These are phyloP conservation scores for Physcia stellaris DNA, from an alignment of 495 filamentous ascomycete species.

Conservation along the genomic window DNA sequence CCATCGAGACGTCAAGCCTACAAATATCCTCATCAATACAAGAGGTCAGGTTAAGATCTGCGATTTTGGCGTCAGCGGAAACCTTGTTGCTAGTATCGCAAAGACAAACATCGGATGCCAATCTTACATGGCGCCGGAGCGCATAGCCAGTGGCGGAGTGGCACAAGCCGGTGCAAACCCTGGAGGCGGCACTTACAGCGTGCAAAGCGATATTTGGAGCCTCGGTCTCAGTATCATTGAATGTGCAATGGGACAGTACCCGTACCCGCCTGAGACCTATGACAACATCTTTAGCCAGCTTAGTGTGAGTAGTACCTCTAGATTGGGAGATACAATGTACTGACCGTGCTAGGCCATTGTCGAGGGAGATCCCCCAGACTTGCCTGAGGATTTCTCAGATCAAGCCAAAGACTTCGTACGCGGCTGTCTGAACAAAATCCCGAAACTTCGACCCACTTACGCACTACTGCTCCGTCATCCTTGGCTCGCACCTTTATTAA, in stretches of 20 bases:
- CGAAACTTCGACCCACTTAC: conserved; percentile 81
- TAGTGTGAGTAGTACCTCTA: conserved; percentile 51
- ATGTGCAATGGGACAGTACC: conserved; percentile 89
- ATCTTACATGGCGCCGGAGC: conserved; percentile 97
- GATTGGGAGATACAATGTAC: conserved; percentile 1
- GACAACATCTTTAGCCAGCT: conserved; percentile 98
- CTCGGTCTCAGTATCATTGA: conserved; percentile 91
- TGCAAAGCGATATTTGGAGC: conserved; percentile 97
- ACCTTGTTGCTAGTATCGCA: conserved; percentile 91
- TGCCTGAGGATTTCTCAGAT: conserved; percentile 70
- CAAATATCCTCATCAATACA: conserved; percentile 88
- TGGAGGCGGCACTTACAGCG: conserved; percentile 80
- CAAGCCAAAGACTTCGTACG: conserved; percentile 76
- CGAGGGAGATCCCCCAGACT: conserved; percentile 79
- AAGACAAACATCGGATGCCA: conserved; percentile 99
- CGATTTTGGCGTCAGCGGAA: conserved; percentile 95
- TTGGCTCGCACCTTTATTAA: conserved; percentile 70
- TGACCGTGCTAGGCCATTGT: conserved; percentile 70
- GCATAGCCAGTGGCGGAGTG: conserved; percentile 76
- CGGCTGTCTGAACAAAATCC: conserved; percentile 84
- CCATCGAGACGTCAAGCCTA: conserved; percentile 96
- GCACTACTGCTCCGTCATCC: conserved; percentile 75
- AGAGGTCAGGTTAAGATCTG: conserved; percentile 93
- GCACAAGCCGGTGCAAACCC: conserved; percentile 58
- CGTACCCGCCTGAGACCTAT: conserved; percentile 95